These are phyloP conservation scores for Quercus parvula DNA, from an alignment of 306 rosid species.

Conservation along the genomic window DNA sequence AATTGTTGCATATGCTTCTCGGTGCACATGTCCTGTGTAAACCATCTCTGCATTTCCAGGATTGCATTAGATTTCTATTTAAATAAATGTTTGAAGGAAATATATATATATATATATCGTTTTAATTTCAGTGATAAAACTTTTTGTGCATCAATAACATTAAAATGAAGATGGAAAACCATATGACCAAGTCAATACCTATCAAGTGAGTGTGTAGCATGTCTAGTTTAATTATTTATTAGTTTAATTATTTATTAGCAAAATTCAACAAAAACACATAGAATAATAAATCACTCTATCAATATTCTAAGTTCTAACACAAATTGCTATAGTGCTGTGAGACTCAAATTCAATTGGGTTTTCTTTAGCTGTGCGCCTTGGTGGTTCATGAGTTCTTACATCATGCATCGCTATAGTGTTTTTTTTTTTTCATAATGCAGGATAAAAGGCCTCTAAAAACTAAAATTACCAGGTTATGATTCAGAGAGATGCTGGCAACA, in stretches of 20 bases:
- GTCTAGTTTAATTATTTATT: not conserved
- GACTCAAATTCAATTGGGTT: too few species aligned
- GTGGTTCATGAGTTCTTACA: not conserved
- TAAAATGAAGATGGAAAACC: not conserved
- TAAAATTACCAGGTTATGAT: not conserved
- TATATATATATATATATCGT: not conserved
- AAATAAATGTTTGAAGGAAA: constrained; percentile 5
- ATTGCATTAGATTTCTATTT: constrained; percentile 16
- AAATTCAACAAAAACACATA: too few species aligned
- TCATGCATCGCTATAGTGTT: not conserved
- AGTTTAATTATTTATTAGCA: not conserved
- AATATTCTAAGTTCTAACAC: too few species aligned
- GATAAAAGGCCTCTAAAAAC: not conserved
- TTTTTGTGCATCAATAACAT: not conserved
- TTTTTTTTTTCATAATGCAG: not conserved
- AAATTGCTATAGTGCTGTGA: too few species aligned
- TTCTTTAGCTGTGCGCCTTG: not conserved
- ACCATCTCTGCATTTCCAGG: constrained; percentile 51
- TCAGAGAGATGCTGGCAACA: not conserved
- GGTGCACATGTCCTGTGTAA: constrained; percentile 53
- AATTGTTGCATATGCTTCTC: constrained; percentile 95
- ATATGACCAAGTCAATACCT: not conserved
- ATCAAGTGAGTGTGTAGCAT: not conserved
- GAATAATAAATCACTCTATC: too few species aligned
- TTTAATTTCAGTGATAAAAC: not conserved